Evolutionary conservation across 2,329 filamentous ascomycete species (phyloP).

Genomic region (Diatrype stigma): DNA sequence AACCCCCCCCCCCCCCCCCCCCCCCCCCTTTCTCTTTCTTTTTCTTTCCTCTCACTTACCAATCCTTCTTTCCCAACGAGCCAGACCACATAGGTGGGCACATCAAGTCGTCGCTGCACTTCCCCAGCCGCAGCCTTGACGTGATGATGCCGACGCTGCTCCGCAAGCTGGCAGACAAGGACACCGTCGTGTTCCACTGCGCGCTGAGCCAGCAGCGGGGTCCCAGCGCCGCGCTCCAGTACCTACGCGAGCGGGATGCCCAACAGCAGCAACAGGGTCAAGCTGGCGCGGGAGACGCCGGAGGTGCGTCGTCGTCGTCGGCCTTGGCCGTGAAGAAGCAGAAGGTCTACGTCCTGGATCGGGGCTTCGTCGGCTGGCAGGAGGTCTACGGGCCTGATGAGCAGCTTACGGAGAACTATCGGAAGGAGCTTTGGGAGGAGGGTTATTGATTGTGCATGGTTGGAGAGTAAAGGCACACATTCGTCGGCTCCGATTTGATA

Average conservation of each 20-base stretch:
- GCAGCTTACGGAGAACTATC: constrained; percentile 76
- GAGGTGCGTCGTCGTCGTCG: no score
- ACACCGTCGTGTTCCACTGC: constrained; percentile 91
- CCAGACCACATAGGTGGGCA: constrained; percentile 87
- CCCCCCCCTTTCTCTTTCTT: no score
- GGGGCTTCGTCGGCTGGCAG: constrained; percentile 88
- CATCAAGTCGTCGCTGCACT: constrained; percentile 72
- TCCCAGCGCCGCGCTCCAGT: constrained; percentile 76
- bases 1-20: no score
- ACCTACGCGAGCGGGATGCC: constrained; percentile 66
- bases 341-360: constrained; percentile 75
- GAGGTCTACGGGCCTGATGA: constrained; percentile 74
- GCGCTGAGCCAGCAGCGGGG: constrained; percentile 87
- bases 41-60: no score
- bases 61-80: no score
- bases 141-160: constrained; percentile 77
- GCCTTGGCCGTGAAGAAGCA: constrained; percentile 43
- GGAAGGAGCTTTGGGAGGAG: constrained; percentile 78
- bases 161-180: constrained; percentile 68
- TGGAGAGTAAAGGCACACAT: neutral
- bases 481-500: no score
- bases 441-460: constrained; percentile 33
- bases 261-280: constrained; percentile 6
- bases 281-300: constrained; percentile 19
- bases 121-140: constrained; percentile 70